Conservation (phyloP, 108 stramenopile species). For the Mayamaea pseudoterrestris region DNA sequence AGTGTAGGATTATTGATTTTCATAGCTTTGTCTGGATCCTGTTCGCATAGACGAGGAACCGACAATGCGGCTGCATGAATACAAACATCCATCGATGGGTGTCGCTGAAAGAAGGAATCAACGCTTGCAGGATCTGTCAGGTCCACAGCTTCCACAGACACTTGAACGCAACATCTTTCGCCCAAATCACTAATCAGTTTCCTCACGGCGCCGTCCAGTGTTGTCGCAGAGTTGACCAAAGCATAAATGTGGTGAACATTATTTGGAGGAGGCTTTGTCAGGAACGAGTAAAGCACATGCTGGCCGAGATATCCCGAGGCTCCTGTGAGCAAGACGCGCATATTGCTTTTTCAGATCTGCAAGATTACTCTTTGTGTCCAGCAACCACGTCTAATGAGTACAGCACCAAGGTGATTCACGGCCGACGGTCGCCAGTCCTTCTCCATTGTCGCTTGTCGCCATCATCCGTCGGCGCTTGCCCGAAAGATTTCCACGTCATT, state of each 20-base stretch:
- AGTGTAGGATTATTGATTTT: constrained; percentile 36
- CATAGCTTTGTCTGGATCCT: constrained; percentile 29
- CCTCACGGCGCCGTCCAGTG: constrained; percentile 8
- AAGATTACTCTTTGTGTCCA: too few relatives aligned
- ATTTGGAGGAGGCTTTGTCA: constrained; percentile 11
- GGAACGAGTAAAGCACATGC: constrained; percentile 33
- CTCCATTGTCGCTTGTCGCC: too few relatives aligned
- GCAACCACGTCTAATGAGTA: too few relatives aligned
- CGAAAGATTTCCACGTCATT: too few relatives aligned
- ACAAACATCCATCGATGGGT: constrained; percentile 44
- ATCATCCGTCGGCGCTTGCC: too few relatives aligned
- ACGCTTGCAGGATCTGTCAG: constrained; percentile 11
- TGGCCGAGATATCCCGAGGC: constrained; percentile 71
- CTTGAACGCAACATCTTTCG: background rate
- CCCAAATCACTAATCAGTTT: too few relatives aligned
- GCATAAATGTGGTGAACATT: constrained; percentile 7
- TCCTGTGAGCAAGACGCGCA: constrained; percentile 44
- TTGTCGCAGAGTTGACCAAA: constrained; percentile 8
- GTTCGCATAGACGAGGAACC: constrained; percentile 35
- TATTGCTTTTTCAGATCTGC: too few relatives aligned
- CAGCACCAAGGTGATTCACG: too few relatives aligned
- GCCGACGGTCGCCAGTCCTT: too few relatives aligned
- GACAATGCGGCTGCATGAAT: constrained; percentile 66
- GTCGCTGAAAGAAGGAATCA: background rate
- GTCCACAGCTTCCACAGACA: constrained; percentile 14